Base-by-base conservation (phyloP, 306 rosid genomes). In the Prosopis cineraria region DNA sequence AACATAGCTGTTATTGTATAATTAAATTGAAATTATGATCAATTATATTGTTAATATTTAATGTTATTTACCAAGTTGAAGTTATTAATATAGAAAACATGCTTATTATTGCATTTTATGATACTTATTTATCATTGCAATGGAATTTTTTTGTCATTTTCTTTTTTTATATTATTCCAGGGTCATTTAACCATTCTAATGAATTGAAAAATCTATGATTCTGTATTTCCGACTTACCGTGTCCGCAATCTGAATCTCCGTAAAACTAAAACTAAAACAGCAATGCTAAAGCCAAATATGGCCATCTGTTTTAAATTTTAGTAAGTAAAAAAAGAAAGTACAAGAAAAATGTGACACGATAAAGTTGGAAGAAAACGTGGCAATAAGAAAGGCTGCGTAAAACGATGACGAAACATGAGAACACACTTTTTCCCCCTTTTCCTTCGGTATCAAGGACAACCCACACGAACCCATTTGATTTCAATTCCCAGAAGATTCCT, bases 381-480 rank as follows among this genome's bases (percentile, higher is more conserved):
- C 76, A 55, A 24, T 25, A 17, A 8, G 25, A 55, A n/a, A 27
- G 19, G 77, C 50, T 34, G 11, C 72, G 72, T 72, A 60, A 58
- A 79, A 71, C 33, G 75, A 82, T 82, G 86, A 79, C 75, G 84
- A 79, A 85, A 50, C 75, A 82, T 86, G 97, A 85, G 84, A 82
- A 87, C 94, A 82, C 79, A 55, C 31, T 2, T 69, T n/a, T 68
- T 79, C 67, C 33, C 50, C 29, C 13, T 19, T 24, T 82, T 50
- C 25, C 65, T 43, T 50, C 62, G 27, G 13, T 19, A 8, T 7
- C 19, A 14, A 76, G 33, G 31, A 68, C 71, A 75, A 39, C 24
- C 81, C 69, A 53, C 75, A 11, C 40, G 13, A 40, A 12, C 1
- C 27, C 19, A 47, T 40, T 50, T 39, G 1, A 37, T 39, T 39